Conservation (phyloP, 805 yeast genomes). For the Yamadazyma philogaea region DNA sequence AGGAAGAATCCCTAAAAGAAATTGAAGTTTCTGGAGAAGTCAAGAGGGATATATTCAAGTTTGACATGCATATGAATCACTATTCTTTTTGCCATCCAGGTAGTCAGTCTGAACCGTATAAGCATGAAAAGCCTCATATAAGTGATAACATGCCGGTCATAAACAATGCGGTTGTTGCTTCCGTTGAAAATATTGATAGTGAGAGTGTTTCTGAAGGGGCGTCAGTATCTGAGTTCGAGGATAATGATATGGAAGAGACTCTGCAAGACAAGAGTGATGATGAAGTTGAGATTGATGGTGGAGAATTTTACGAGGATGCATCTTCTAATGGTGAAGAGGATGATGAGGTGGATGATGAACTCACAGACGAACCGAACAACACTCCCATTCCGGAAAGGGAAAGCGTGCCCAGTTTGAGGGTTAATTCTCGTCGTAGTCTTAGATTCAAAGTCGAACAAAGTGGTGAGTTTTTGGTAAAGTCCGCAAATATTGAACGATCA, state of each 20-base stretch:
- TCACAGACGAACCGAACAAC: slow-evolving; percentile 6
- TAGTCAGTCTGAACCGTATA: not conserved
- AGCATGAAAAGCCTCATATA: not conserved
- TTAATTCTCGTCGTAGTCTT: not conserved
- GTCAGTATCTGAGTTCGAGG: slow-evolving; percentile 8
- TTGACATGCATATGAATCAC: slow-evolving; percentile 18
- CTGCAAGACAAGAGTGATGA: slow-evolving; percentile 5
- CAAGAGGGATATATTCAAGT: not conserved
- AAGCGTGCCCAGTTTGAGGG: too few relatives aligned
- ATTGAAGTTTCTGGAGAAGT: slow-evolving; percentile 25
- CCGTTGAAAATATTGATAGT: slow-evolving; percentile 1
- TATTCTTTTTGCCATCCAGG: slow-evolving; percentile 33
- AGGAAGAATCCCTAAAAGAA: slow-evolving; percentile 52
- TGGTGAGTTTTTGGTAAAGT: not conserved
- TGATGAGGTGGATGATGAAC: slow-evolving; percentile 12
- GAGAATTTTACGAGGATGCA: slow-evolving; percentile 14
- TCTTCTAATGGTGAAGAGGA: slow-evolving; percentile 16
- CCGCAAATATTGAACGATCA: not conserved
- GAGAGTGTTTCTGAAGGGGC: slow-evolving; percentile 1
- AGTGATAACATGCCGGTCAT: not conserved
- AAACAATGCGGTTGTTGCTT: not conserved
- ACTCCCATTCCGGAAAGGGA: not conserved
- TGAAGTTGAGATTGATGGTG: slow-evolving; percentile 17
- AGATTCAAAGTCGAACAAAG: not conserved
- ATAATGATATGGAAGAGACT: not conserved